Evolutionary conservation across 176 grass and related monocot genomes (phyloP).

Genomic region (Echinochloa phyllopogon): DNA sequence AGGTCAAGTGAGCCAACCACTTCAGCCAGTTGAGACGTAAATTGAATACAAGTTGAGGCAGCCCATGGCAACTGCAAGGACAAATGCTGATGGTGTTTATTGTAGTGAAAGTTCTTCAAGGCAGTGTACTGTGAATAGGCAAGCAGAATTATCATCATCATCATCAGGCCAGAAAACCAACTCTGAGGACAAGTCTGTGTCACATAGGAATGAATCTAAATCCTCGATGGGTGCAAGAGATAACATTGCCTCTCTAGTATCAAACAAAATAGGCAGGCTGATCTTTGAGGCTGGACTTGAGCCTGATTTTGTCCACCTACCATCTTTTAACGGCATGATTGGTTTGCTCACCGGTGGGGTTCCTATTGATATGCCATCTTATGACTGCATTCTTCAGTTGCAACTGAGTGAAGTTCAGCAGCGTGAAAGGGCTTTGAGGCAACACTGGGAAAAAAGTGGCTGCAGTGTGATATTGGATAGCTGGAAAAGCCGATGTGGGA

Average conservation of each 20-base stretch:
- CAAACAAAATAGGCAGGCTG: constrained; percentile 71
- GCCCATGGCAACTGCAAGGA: constrained; percentile 12
- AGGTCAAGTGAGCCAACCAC: neutral
- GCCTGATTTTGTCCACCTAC: constrained; percentile 53
- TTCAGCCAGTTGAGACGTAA: neutral
- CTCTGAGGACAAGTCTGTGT: neutral
- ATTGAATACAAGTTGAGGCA: constrained; percentile 31
- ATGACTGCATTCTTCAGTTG: constrained; percentile 65
- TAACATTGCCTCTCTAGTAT: constrained; percentile 35
- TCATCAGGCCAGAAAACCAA: neutral
- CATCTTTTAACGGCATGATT: constrained; percentile 68
- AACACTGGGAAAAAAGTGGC: constrained; percentile 62
- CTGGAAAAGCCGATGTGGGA: constrained; percentile 65
- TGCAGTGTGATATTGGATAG: constrained; percentile 79
- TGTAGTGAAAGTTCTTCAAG: constrained; percentile 7
- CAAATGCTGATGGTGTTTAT: neutral
- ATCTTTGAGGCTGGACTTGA: constrained; percentile 74
- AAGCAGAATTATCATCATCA: neutral
- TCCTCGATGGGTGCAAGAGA: constrained; percentile 24
- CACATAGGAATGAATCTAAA: constrained; percentile 24
- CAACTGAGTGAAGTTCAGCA: constrained; percentile 60
- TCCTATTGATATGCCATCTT: constrained; percentile 49
- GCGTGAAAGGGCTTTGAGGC: constrained; percentile 51
- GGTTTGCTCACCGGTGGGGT: constrained; percentile 44
- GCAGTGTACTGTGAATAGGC: neutral